Evolutionary conservation across 2,329 filamentous ascomycete species (phyloP), one percentile per base, ranked within the genome.

Genomic region (Penicillium sp.): DNA sequence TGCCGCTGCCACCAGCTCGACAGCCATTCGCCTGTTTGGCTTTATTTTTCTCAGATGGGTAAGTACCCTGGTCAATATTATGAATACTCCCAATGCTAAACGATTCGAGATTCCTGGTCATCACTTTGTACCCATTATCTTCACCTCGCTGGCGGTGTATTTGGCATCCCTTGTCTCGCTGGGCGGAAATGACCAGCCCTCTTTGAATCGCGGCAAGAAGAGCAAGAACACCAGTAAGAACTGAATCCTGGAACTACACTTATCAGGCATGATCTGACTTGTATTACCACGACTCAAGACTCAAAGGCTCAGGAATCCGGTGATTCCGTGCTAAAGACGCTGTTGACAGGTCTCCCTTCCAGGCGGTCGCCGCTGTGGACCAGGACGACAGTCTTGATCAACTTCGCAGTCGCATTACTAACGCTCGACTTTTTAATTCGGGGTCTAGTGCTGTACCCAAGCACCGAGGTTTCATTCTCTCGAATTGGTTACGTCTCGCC

Each of bases 401-500:
- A 98, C 74, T 71, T 87, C 19, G 77, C 84, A 2, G 80, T 95
- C 43, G 83, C 92, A 6, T 80, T 85, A 8, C 85, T 94, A 76
- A 85, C 89, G 0, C 83, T 89, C 28, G 95, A 99, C 75, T 85
- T 93, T 42, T 82, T 96, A 14, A 93, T 91, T 72, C 86, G 90
- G 22, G 89, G 90, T 1, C 86, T 87, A 11, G 75, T 89, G 61
- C 84, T 89, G 37, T 84, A 96, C 74, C 87, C 89, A 4, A 87
- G 83, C 28, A 80, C 91, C 30, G 88, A 96, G 65, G 80, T 97
- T 11, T 91, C 93, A 0, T 96, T 99, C 74, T 91, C 91, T 43
- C 86, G 95, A 8, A 81, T 97, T 16, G 95, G 95, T 28, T 94
- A 94, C 74, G 89, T 98, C 30, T 96, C 93, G 4, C 85, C 91